Evolutionary conservation across 176 grass and related monocot genomes (phyloP).

Genomic region (Ampelocalamus luodianensis): DNA sequence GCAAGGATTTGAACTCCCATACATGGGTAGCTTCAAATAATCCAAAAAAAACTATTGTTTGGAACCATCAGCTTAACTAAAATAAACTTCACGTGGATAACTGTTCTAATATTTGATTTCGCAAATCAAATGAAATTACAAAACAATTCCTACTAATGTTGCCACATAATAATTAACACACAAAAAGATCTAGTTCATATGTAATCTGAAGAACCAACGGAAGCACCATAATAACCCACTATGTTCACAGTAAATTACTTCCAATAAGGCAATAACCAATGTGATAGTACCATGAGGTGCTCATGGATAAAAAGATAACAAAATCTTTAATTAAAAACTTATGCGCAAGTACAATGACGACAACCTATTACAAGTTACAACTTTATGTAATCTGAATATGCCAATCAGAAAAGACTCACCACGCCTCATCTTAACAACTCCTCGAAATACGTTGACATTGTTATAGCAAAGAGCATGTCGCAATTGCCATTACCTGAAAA

Average conservation of each 20-base stretch:
- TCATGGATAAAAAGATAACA: not conserved
- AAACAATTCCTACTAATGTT: not conserved
- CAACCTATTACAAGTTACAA: not conserved
- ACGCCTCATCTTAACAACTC: constrained; percentile 74
- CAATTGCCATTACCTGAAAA: constrained; percentile 74
- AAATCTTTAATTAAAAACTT: not conserved
- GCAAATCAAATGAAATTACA: not conserved
- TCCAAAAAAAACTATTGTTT: not conserved
- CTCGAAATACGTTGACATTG: constrained; percentile 68
- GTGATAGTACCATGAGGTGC: not conserved
- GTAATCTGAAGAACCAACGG: not conserved
- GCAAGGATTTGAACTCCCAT: not conserved
- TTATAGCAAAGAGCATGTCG: constrained; percentile 72
- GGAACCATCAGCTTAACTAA: not conserved
- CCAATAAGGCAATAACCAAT: not conserved
- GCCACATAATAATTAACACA: not conserved
- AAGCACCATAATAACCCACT: not conserved
- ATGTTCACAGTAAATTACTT: not conserved
- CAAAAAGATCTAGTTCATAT: not conserved
- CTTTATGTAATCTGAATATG: not conserved
- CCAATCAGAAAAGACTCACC: constrained; percentile 52
- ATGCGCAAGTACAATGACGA: not conserved
- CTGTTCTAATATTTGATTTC: not conserved
- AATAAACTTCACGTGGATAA: not conserved
- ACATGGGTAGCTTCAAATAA: not conserved